Percentiles rank a stretch among this genome's conserved stretches.
These are phyloP conservation scores for Plasmodium fragile DNA, from an alignment of 169 alveolate species.

Conservation along the genomic window DNA sequence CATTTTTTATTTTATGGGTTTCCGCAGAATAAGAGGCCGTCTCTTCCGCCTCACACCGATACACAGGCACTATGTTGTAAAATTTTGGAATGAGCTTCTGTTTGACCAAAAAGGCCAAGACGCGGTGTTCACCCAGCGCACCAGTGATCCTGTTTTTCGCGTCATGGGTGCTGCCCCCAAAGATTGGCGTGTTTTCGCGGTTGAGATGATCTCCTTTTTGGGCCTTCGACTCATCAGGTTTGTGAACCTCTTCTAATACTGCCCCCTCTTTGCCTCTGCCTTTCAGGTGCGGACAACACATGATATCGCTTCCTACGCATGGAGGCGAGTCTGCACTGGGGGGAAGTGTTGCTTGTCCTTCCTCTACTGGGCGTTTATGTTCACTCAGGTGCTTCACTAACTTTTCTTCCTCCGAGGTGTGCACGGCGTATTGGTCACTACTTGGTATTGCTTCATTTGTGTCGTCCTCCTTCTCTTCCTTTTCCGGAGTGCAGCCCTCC, in stretches of 20 bases:
- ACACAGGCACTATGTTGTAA: constrained; percentile 35
- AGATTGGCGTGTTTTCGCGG: too few species aligned
- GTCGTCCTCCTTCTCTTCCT: not conserved
- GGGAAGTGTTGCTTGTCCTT: not conserved
- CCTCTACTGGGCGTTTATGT: not conserved
- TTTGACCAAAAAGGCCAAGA: constrained; percentile 17
- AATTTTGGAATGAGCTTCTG: constrained; percentile 41
- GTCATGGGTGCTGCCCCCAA: not conserved
- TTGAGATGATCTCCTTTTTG: too few species aligned
- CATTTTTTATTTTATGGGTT: not conserved
- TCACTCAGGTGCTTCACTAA: not conserved
- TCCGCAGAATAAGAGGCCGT: not conserved
- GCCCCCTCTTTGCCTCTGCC: too few species aligned
- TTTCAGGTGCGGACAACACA: not conserved
- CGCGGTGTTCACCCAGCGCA: not conserved
- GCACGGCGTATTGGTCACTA: not conserved
- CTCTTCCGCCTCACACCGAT: not conserved
- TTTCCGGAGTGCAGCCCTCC: not conserved
- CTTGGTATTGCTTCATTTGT: not conserved
- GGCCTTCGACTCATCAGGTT: too few species aligned
- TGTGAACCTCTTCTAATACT: too few species aligned
- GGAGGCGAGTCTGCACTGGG: not conserved
- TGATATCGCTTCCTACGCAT: not conserved
- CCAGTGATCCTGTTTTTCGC: not conserved
- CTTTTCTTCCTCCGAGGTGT: not conserved